phyloP scores from a whole-genome alignment of 2,329 filamentous ascomycete genomes.

The Arthrobotrys sinensis region DNA sequence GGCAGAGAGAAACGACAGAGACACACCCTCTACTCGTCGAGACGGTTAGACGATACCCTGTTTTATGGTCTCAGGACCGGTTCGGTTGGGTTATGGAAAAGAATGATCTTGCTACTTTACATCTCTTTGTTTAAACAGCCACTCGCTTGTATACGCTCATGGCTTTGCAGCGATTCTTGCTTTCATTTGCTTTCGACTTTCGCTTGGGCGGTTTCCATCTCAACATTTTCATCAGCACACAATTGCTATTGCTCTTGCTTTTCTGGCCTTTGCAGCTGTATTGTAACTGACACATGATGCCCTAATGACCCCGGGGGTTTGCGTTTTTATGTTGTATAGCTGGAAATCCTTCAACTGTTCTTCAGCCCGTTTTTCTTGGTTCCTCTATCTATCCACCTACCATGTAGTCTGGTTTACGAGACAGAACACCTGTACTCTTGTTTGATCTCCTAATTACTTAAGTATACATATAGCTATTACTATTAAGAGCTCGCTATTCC shows the following conservation, averaged over 20 bases:
- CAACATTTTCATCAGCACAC: conserved; percentile 25
- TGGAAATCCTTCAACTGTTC: conserved; percentile 1
- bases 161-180: not conserved
- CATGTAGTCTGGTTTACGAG: conserved; percentile 23
- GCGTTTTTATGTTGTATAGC: conserved; percentile 6
- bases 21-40: conserved; percentile 40
- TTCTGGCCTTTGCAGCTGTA: conserved; percentile 9
- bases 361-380: not conserved
- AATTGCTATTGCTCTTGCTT: conserved; percentile 15
- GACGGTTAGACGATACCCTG: conserved; percentile 54
- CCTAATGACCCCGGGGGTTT: not conserved
- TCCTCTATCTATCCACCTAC: not conserved
- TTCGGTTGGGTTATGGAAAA: conserved; percentile 31
- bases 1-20: not conserved
- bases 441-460: not conserved
- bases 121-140: conserved; percentile 8
- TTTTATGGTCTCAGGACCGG: conserved; percentile 47
- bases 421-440: not conserved
- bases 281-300: conserved; percentile 11
- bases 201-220: conserved; percentile 22
- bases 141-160: not conserved
- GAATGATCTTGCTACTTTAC: conserved; percentile 15
- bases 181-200: not conserved
- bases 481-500: not conserved
- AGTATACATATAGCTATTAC: not conserved